Evolutionary conservation across 352 stramenopile species (phyloP).

Genomic region (Phytophthora niederhauseri): DNA sequence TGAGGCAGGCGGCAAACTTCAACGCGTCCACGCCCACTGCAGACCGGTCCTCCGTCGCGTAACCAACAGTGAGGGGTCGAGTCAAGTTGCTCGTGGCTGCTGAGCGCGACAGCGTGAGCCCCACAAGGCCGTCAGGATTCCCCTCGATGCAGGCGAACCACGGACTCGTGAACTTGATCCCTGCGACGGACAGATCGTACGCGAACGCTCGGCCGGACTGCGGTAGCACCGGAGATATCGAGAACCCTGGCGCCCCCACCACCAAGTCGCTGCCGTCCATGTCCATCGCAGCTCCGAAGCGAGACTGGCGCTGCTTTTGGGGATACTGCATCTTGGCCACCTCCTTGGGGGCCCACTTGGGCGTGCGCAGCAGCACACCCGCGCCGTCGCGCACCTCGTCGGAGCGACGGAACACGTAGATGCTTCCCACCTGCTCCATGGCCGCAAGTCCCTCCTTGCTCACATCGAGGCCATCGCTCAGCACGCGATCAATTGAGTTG

Average conservation of each 20-base stretch:
- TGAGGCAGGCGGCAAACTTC: conserved; percentile 68
- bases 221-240: conserved; percentile 43
- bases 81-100: conserved; percentile 46
- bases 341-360: conserved; percentile 75
- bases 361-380: conserved; percentile 60
- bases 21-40: conserved; percentile 57
- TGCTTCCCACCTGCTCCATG: conserved; percentile 57
- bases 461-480: conserved; percentile 26
- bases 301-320: conserved; percentile 60
- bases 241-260: conserved; percentile 64
- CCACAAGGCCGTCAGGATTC: conserved; percentile 59
- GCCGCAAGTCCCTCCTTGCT: conserved; percentile 29
- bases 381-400: conserved; percentile 76
- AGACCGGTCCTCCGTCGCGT: conserved; percentile 79
- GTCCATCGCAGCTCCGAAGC: conserved; percentile 61
- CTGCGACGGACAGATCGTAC: conserved; percentile 65
- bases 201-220: conserved; percentile 65
- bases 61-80: conserved; percentile 62
- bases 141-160: conserved; percentile 73
- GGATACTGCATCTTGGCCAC: conserved; percentile 80
- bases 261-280: conserved; percentile 64
- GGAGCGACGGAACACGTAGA: conserved; percentile 71
- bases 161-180: conserved; percentile 59
- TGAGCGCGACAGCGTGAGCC: conserved; percentile 58
- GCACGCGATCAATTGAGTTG: conserved; percentile 65